Conservation (phyloP, 805 yeast species). For the Grigorovia transvaalensis region DNA sequence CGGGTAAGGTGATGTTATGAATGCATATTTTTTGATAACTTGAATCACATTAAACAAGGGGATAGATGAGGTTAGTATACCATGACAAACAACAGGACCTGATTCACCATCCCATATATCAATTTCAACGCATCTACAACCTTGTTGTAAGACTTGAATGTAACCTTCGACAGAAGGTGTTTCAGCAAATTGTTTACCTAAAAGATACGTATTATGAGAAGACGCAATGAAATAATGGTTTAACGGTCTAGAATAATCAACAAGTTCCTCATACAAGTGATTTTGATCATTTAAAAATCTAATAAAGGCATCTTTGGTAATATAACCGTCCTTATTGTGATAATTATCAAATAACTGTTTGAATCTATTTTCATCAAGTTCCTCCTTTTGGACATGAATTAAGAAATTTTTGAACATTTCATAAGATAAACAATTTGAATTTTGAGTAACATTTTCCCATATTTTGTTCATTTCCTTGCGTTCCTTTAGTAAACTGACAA, state of each 20-base stretch:
- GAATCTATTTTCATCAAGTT: not conserved
- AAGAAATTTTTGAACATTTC: conserved; percentile 37
- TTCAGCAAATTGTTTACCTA: conserved; percentile 83
- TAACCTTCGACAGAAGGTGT: conserved; percentile 85
- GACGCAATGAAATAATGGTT: conserved; percentile 85
- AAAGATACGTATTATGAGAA: conserved; percentile 85
- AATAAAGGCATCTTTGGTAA: conserved; percentile 16
- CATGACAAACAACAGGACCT: conserved; percentile 87
- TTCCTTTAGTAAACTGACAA: conserved; percentile 56
- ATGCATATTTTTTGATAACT: conserved; percentile 74
- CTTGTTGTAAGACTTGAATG: conserved; percentile 74
- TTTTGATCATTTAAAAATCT: conserved; percentile 27
- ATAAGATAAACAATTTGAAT: conserved; percentile 17
- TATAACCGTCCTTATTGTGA: conserved; percentile 11
- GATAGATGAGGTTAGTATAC: conserved; percentile 72
- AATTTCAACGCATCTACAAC: conserved; percentile 90
- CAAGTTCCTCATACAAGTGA: conserved; percentile 13
- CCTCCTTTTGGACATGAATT: conserved; percentile 6
- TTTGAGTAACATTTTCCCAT: conserved; percentile 32
- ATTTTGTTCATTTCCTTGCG: conserved; percentile 51
- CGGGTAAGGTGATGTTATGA: conserved; percentile 79
- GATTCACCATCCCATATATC: conserved; percentile 86
- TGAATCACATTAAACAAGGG: conserved; percentile 58
- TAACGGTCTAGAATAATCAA: conserved; percentile 51
- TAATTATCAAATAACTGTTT: conserved; percentile 32